Base-by-base conservation (phyloP, 208 protist genomes). In the Endotrypanum monterogeii region DNA sequence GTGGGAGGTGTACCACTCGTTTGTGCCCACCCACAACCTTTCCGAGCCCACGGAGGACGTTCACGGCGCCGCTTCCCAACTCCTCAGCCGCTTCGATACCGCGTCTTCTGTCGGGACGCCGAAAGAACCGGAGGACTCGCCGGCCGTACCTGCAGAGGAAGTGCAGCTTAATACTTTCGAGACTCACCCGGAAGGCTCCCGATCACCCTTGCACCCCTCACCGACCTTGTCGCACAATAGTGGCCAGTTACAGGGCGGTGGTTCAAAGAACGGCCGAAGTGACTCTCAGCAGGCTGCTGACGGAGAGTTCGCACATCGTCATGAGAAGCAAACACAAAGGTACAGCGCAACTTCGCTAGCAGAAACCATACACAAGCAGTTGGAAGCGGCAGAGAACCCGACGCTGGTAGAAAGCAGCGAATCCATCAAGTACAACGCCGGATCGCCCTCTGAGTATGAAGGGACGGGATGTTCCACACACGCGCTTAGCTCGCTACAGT, bases 1-100 rank as follows among this genome's bases (percentile, higher is more conserved):
- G 48, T 82, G 79, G 83, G 67, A 69, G 50, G 44, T 88, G 35
- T 79, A 88, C 58, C 68, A 80, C 51, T 35, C 32, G 7, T 51
- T 83, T 18, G 73, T 78, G 44, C 8, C 70, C 41, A 39, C 65
- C 5, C 57, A 37, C 4, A 48, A 67, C 3, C 56, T 51, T 6
- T 69, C 61, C 35, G 52, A 23, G 25, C 23, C 66, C 12, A 69
- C 20, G 14, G 67, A 50, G 8, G 74, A 74, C 32, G 41, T 54
- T 11, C 23, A 60, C 62, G 57, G 69, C 30, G 39, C 71, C 6
- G 69, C 52, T 3, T 37, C 69, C 41, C 69, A n/a, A n/a, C n/a
- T n/a, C n/a, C n/a, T n/a, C n/a, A n/a, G 62, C 18, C 68, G 44
- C 9, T 69, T 70, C 46, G 58, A 35, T 55, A 66, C 69, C 20